These are phyloP conservation scores for Lepidopterella palustris DNA, from an alignment of 495 filamentous ascomycete species.

Conservation along the genomic window DNA sequence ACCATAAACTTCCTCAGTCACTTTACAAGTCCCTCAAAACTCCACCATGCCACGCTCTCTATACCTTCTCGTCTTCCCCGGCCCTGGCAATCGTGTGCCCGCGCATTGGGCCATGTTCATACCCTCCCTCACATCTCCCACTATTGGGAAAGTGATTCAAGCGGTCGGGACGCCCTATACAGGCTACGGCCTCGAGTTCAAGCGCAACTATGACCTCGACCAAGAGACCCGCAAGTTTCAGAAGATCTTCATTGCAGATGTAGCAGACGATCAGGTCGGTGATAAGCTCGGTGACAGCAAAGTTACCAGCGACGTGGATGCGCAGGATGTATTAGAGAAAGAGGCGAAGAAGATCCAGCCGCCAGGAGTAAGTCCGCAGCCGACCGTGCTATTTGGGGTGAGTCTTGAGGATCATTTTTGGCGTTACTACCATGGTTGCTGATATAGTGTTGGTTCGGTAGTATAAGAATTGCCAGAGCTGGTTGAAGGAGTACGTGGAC, in stretches of 20 bases:
- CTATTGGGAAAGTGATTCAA: background rate
- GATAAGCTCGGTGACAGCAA: background rate
- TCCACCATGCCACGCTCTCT: conserved; percentile 1
- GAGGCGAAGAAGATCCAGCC: conserved; percentile 4
- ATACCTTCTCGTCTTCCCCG: conserved; percentile 4
- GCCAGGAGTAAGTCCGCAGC: conserved; percentile 1
- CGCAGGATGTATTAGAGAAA: background rate
- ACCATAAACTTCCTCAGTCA: too few relatives aligned
- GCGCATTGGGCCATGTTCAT: conserved; percentile 10
- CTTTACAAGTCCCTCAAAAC: too few relatives aligned
- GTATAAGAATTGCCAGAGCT: background rate
- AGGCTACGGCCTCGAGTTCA: background rate
- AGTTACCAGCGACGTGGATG: background rate
- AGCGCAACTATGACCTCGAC: conserved; percentile 4
- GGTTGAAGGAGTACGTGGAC: background rate
- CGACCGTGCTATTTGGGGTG: conserved; percentile 5
- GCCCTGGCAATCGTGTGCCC: conserved; percentile 1
- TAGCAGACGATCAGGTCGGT: background rate
- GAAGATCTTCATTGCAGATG: background rate
- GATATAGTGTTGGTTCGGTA: background rate
- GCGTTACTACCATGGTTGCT: too few relatives aligned
- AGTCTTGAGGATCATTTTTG: too few relatives aligned
- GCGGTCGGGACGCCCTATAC: conserved; percentile 6
- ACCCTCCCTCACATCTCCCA: background rate
- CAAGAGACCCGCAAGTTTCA: background rate